Evolutionary conservation across 208 protist species (phyloP).

Genomic region (Leishmania tropica): DNA sequence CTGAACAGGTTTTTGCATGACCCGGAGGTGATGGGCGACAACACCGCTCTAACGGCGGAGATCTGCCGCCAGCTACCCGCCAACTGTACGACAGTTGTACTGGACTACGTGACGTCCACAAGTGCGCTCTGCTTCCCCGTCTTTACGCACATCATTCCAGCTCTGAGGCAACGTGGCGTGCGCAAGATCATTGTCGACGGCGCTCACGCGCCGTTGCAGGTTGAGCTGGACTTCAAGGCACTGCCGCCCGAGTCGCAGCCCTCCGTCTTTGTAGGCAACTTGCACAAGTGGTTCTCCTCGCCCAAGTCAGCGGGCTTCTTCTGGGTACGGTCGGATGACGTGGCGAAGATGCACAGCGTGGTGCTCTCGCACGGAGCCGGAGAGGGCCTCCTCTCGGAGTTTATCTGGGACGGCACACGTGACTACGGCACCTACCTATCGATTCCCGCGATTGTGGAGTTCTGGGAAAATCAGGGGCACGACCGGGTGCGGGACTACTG

Average conservation of each 20-base stretch:
- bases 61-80: constrained; percentile 66
- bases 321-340: constrained; percentile 57
- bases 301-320: constrained; percentile 90
- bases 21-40: constrained; percentile 63
- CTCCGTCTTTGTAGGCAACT: constrained; percentile 83
- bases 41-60: constrained; percentile 56
- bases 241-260: constrained; percentile 57
- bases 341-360: constrained; percentile 62
- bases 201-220: constrained; percentile 83
- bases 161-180: constrained; percentile 66
- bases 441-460: constrained; percentile 76
- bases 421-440: constrained; percentile 87
- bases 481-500: constrained; percentile 67
- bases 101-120: constrained; percentile 92
- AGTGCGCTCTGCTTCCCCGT: constrained; percentile 77
- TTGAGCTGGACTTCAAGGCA: constrained; percentile 72
- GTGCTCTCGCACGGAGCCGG: constrained; percentile 89
- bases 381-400: constrained; percentile 86
- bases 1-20: constrained; percentile 68
- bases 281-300: constrained; percentile 92
- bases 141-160: constrained; percentile 84
- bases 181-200: constrained; percentile 90
- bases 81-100: constrained; percentile 72
- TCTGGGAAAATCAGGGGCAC: constrained; percentile 72
- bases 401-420: constrained; percentile 91